phyloP scores from a whole-genome alignment of 176 grass and related monocot genomes.

The Raddia distichophylla region DNA sequence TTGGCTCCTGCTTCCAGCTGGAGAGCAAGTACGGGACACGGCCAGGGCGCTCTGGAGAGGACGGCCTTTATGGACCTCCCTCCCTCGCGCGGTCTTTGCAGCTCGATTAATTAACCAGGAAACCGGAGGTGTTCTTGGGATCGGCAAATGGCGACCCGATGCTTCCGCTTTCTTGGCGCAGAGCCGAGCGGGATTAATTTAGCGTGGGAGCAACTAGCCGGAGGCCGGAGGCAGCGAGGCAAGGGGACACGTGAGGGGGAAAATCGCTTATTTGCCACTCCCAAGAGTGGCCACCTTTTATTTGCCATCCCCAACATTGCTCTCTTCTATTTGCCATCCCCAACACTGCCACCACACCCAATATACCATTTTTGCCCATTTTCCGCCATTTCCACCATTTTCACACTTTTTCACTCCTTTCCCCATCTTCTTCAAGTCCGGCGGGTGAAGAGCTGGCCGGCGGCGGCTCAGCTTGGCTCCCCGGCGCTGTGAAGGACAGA shows the following conservation, averaged over 20 bases:
- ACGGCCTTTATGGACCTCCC: constrained; percentile 25
- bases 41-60: not conserved
- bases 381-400: too few relatives aligned
- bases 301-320: too few relatives aligned
- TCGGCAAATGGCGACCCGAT: constrained; percentile 26
- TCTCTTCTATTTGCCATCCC: too few relatives aligned
- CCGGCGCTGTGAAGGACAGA: too few relatives aligned
- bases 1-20: constrained; percentile 36
- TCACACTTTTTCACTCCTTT: too few relatives aligned
- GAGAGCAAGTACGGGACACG: not conserved
- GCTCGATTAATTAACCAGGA: not conserved
- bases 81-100: not conserved
- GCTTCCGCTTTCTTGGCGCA: not conserved
- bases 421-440: too few relatives aligned
- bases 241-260: constrained; percentile 48
- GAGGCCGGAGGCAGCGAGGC: not conserved
- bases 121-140: constrained; percentile 18
- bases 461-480: too few relatives aligned
- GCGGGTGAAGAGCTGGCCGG: too few relatives aligned
- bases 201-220: not conserved
- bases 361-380: too few relatives aligned
- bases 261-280: too few relatives aligned
- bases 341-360: too few relatives aligned
- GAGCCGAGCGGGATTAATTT: not conserved
- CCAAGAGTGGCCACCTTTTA: too few relatives aligned